Conservation (phyloP, 257 asterid species). For the Scutellaria barbata region DNA sequence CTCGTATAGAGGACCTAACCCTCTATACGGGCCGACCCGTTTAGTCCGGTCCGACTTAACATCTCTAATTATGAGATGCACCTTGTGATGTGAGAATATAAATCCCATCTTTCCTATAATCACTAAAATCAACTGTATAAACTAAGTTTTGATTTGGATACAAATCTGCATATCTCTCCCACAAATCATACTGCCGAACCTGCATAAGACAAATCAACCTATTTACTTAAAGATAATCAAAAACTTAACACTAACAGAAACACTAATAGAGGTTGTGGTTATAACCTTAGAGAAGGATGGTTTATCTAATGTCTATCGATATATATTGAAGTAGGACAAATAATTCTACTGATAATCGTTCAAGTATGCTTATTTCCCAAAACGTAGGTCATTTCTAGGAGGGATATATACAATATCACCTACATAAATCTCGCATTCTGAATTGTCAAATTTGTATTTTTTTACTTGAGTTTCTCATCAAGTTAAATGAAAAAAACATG, state of each 20-base stretch:
- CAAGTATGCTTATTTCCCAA: constrained; percentile 83
- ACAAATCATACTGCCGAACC: no score
- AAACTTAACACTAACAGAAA: neutral
- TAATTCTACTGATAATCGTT: constrained; percentile 70
- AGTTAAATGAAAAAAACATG: no score
- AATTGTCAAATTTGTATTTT: constrained; percentile 53
- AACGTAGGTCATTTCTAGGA: constrained; percentile 72
- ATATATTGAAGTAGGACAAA: constrained; percentile 61
- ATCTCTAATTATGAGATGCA: no score
- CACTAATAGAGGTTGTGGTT: neutral
- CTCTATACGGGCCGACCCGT: no score
- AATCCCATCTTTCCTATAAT: constrained; percentile 73
- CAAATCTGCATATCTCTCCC: constrained; percentile 70
- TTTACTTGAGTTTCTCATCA: no score
- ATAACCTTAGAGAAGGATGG: constrained; percentile 65
- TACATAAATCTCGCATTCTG: constrained; percentile 54
- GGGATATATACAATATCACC: constrained; percentile 61
- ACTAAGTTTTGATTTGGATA: constrained; percentile 73
- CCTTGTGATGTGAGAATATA: constrained; percentile 87
- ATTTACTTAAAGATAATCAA: neutral
- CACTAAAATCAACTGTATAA: constrained; percentile 64
- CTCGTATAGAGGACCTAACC: no score
- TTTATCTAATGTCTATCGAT: constrained; percentile 55
- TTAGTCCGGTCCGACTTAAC: no score
- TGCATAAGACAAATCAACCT: constrained; percentile 32